These are phyloP conservation scores for Fistulinella prunicolor DNA, from an alignment of 768 basidiomycete species.

Conservation along the genomic window DNA sequence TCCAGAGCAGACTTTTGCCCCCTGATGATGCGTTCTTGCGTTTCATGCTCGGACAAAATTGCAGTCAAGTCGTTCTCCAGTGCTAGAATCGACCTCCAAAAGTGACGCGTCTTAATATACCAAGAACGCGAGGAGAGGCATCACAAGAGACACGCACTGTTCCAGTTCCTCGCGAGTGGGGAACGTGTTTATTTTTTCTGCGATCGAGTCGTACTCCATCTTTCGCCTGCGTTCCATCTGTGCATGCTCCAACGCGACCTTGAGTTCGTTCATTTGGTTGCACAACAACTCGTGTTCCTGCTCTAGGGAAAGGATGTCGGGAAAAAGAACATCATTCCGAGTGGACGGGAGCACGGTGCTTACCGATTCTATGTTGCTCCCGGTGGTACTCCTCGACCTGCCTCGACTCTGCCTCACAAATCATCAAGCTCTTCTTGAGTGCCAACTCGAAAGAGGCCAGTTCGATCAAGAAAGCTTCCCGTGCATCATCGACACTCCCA, in stretches of 20 bases:
- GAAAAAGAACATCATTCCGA: not conserved
- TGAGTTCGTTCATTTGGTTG: slow-evolving; percentile 75
- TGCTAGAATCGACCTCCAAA: slow-evolving; percentile 56
- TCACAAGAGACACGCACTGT: slow-evolving; percentile 52
- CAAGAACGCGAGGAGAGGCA: not conserved
- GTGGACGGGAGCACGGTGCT: slow-evolving; percentile 31
- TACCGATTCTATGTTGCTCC: slow-evolving; percentile 71
- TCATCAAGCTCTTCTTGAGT: slow-evolving; percentile 76
- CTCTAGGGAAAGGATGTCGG: slow-evolving; percentile 39
- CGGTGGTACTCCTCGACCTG: slow-evolving; percentile 83
- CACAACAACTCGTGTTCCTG: slow-evolving; percentile 66
- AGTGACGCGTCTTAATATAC: not conserved
- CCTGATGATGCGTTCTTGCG: slow-evolving; percentile 61
- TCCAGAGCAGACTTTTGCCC: slow-evolving; percentile 69
- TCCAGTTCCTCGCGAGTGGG: slow-evolving; percentile 76
- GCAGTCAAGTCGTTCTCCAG: slow-evolving; percentile 78
- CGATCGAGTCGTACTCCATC: slow-evolving; percentile 82
- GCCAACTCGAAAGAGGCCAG: slow-evolving; percentile 71
- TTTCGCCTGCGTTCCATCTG: slow-evolving; percentile 73
- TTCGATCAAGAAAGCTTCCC: slow-evolving; percentile 78
- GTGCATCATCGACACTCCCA: slow-evolving; percentile 58
- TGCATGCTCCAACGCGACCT: slow-evolving; percentile 71
- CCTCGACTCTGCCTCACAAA: slow-evolving; percentile 81
- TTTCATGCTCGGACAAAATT: slow-evolving; percentile 72
- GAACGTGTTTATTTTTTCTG: slow-evolving; percentile 78